Percentiles rank a stretch among this genome's conserved stretches.
Evolutionary conservation across 176 grass and related monocot genomes (phyloP).

Genomic region (Oryza rufipogon): DNA sequence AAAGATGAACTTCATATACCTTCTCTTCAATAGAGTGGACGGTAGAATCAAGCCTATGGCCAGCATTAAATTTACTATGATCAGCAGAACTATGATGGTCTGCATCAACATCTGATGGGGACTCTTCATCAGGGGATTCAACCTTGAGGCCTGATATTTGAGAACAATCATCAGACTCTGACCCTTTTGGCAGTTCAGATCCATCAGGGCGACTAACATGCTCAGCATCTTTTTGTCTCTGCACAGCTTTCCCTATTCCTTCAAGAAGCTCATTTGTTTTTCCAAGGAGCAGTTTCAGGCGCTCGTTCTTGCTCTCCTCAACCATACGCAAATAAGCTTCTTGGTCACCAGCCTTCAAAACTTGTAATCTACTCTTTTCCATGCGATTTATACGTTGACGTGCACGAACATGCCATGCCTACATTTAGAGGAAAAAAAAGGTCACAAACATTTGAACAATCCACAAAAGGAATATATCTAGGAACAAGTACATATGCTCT

Average conservation of each 20-base stretch:
- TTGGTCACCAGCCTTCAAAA: slow-evolving; percentile 92
- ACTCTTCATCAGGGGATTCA: slow-evolving; percentile 57
- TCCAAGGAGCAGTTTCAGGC: slow-evolving; percentile 90
- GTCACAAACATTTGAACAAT: slow-evolving; percentile 14
- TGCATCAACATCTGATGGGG: slow-evolving; percentile 66
- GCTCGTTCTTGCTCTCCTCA: slow-evolving; percentile 99
- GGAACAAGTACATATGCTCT: slow-evolving; percentile 4
- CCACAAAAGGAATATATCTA: slow-evolving; percentile 32
- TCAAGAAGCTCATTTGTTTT: slow-evolving; percentile 99
- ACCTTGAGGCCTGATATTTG: slow-evolving; percentile 46
- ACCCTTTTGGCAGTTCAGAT: slow-evolving; percentile 51
- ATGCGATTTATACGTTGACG: slow-evolving; percentile 80
- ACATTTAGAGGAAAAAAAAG: slow-evolving; percentile 32
- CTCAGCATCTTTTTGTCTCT: slow-evolving; percentile 96
- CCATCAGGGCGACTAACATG: slow-evolving; percentile 67
- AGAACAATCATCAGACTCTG: slow-evolving; percentile 65
- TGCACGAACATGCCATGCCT: slow-evolving; percentile 97
- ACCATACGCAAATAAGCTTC: slow-evolving; percentile 99
- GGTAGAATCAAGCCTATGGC: slow-evolving; percentile 92
- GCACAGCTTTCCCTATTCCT: slow-evolving; percentile 92
- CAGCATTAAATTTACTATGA: slow-evolving; percentile 70
- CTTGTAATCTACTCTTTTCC: slow-evolving; percentile 85
- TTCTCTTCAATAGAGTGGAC: slow-evolving; percentile 99
- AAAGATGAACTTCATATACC: slow-evolving; percentile 53
- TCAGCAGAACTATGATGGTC: slow-evolving; percentile 38